Base-by-base conservation (phyloP, 768 basidiomycete species). In the Tulasnella sp. region DNA sequence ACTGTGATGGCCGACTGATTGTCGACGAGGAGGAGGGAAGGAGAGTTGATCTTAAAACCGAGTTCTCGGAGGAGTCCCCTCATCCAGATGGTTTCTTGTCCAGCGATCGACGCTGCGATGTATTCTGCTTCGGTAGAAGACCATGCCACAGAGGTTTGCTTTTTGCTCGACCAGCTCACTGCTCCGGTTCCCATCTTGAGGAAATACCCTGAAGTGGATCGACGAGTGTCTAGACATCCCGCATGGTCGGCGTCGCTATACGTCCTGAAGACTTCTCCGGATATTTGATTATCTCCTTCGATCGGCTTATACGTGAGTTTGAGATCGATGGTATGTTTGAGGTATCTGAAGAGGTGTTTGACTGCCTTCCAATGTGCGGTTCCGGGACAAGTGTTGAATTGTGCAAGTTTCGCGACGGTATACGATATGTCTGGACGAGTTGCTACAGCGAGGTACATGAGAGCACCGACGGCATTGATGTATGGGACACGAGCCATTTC, bases 71-170 rank as follows among this genome's bases (percentile, higher is more conserved):
- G 71, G 14, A 81, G 72, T 3, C 34, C 54, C 0, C 77, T 73
- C 25, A 81, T 76, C 79, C 80, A 83, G 14, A 81, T 40, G 0
- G 77, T 77, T 72, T 82, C 80, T 38, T 78, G 54, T 0, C 78
- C 74, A 7, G 80, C 81, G 38, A 79, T 75, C 0, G 77, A 34
- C 22, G 74, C 77, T 5, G 79, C 80, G 45, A 83, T 77, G 71
- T 80, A 81, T 78, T 83, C 82, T 0, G 82, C 82, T 74, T 83
- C 80, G 29, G 80, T 80, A 19, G 80, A 81, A 12, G 82, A 83
- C 3, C 83, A 78, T 0, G 85, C 81, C n/a, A 86, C 84, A 58
- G 83, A 79, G 0, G 80, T 19, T 80, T 88, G 87, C 29, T 82
- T 80, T 52, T 81, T 81, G 36, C 82, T 83, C 11, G 54, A 74